Evolutionary conservation across 768 basidiomycete species (phyloP).

Genomic region (Tricholoma flavovirens): DNA sequence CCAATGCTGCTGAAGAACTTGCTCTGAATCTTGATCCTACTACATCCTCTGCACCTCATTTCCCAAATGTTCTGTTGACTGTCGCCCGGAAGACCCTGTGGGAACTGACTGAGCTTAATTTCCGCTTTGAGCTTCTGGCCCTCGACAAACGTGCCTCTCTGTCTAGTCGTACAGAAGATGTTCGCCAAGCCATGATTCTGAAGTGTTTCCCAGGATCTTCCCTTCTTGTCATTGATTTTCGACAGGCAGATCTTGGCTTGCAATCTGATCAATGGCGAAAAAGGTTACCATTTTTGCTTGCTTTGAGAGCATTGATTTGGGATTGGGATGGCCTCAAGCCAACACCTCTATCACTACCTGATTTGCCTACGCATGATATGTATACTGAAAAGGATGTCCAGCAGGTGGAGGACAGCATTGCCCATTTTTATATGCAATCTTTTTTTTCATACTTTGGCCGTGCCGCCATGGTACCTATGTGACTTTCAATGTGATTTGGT

Average conservation of each 20-base stretch:
- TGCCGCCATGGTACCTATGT: neutral
- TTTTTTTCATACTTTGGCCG: neutral
- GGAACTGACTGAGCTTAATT: no score
- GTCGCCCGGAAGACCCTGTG: neutral
- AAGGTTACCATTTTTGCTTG: neutral
- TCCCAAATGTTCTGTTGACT: neutral
- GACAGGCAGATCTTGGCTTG: neutral
- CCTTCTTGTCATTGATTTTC: neutral
- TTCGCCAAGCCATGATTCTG: neutral
- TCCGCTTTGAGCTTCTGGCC: no score
- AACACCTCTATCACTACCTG: neutral
- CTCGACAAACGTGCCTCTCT: no score
- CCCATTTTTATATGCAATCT: neutral
- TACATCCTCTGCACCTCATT: neutral
- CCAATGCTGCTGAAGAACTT: neutral
- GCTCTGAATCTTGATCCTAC: neutral
- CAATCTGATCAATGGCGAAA: neutral
- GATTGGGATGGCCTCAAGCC: conserved; percentile 1
- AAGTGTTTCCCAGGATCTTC: neutral
- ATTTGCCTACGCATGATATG: neutral
- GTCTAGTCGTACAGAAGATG: neutral
- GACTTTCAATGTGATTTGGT: neutral
- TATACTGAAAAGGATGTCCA: neutral
- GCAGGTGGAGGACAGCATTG: neutral
- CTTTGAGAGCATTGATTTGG: neutral